Evolutionary conservation across 2,329 filamentous ascomycete genomes (phyloP).

Genomic region (Metarhizium brunneum): DNA sequence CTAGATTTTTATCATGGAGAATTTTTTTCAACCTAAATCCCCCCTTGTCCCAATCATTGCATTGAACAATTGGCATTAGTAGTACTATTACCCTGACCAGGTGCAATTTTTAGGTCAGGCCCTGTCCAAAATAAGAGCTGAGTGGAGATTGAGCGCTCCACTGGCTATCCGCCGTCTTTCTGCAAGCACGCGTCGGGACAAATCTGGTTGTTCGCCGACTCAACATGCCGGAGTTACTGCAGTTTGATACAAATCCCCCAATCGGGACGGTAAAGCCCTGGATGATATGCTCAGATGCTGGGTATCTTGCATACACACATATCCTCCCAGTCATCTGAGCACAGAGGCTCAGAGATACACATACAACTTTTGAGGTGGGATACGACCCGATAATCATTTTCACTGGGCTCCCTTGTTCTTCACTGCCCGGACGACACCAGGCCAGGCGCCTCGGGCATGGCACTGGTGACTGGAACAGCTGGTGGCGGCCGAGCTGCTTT

Average conservation of each 20-base stretch:
- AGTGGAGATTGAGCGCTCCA: background rate
- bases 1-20: background rate
- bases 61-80: background rate
- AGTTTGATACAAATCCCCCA: background rate
- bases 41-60: background rate
- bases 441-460: conserved; percentile 2
- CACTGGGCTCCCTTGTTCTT: background rate
- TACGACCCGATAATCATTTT: background rate
- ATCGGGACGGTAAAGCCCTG: background rate
- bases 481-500: conserved; percentile 5
- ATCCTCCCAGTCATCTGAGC: conserved; percentile 1
- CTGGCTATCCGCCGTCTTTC: background rate
- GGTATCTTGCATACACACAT: conserved; percentile 3
- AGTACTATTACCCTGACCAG: background rate
- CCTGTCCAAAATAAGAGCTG: background rate
- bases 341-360: background rate
- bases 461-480: conserved; percentile 7
- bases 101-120: background rate
- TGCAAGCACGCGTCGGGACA: conserved; percentile 1
- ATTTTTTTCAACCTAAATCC: background rate
- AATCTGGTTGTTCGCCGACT: background rate
- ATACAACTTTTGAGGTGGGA: background rate
- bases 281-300: conserved; percentile 1
- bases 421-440: conserved; percentile 1
- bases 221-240: background rate